Evolutionary conservation across 257 asterid genomes (phyloP).

Genomic region (Gentiana macrophylla): DNA sequence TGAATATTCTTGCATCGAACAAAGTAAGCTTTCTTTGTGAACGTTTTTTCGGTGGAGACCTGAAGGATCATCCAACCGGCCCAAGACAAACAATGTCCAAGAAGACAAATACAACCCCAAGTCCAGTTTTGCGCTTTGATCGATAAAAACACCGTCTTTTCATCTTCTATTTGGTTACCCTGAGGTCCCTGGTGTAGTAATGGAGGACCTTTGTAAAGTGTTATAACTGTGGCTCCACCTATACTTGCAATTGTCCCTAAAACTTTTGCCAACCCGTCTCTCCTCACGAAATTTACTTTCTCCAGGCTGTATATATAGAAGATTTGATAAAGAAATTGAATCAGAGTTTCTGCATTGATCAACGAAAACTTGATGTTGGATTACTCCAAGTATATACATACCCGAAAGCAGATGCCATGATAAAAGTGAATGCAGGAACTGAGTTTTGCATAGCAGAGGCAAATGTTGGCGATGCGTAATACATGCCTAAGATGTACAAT

Average conservation of each 20-base stretch:
- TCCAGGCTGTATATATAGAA: slow-evolving; percentile 31
- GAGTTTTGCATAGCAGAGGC: slow-evolving; percentile 92
- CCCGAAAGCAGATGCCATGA: slow-evolving; percentile 46
- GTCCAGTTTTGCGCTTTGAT: slow-evolving; percentile 50
- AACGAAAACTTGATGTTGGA: too few relatives aligned
- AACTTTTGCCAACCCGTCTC: slow-evolving; percentile 66
- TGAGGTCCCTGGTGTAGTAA: slow-evolving; percentile 23
- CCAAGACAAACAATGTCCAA: slow-evolving; percentile 86
- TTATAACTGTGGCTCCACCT: slow-evolving; percentile 70
- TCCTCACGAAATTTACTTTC: slow-evolving; percentile 33
- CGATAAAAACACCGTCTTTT: slow-evolving; percentile 6
- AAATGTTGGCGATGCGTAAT: slow-evolving; percentile 73
- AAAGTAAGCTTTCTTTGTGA: not conserved
- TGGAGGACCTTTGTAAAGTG: slow-evolving; percentile 76
- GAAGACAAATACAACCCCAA: slow-evolving; percentile 65
- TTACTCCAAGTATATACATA: slow-evolving; percentile 9
- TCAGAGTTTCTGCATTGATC: not conserved
- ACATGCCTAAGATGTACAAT: slow-evolving; percentile 65
- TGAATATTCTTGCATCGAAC: not conserved
- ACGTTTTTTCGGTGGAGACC: slow-evolving; percentile 18
- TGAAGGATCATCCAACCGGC: slow-evolving; percentile 94
- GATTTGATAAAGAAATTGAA: not conserved
- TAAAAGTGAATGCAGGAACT: slow-evolving; percentile 71
- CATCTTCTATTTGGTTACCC: slow-evolving; percentile 15
- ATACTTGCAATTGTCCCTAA: slow-evolving; percentile 69